A percentile compares a stretch with the other conserved stretches of the same genome.
These are phyloP conservation scores for Chrysanthemum makinoi DNA, from an alignment of 129 eudicot species.

Conservation along the genomic window DNA sequence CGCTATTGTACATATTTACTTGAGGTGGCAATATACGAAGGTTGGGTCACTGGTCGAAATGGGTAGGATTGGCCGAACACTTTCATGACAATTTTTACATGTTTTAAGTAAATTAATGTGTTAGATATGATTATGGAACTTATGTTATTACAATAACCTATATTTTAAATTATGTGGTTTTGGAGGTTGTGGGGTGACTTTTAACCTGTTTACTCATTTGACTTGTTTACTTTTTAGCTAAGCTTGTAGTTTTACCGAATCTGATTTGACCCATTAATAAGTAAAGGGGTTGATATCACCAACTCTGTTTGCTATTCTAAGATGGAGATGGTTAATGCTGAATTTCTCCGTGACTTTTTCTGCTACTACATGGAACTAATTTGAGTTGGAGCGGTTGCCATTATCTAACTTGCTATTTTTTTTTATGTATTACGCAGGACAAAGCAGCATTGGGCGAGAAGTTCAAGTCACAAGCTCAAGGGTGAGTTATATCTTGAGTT, in stretches of 20 bases:
- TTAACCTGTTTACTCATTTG: background rate
- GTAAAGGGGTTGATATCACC: background rate
- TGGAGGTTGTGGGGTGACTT: background rate
- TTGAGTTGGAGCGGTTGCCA: background rate
- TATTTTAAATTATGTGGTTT: background rate
- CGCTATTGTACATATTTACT: background rate
- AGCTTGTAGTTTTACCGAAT: background rate
- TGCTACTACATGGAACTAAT: background rate
- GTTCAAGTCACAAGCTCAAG: conserved; percentile 50
- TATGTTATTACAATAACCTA: too few relatives aligned
- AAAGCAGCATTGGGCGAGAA: conserved; percentile 44
- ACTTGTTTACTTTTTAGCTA: background rate
- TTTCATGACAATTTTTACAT: background rate
- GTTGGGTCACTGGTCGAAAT: background rate
- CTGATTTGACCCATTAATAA: background rate
- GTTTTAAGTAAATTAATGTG: background rate
- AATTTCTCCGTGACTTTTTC: background rate
- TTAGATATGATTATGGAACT: background rate
- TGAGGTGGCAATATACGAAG: background rate
- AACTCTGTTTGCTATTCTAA: background rate
- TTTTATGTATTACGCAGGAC: conserved; percentile 42
- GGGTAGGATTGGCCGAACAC: background rate
- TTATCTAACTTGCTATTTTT: background rate
- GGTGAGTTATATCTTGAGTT: conserved; percentile 46
- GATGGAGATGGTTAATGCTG: background rate